phyloP scores from a whole-genome alignment of 352 stramenopile genomes.

The Pythium insidiosum region DNA sequence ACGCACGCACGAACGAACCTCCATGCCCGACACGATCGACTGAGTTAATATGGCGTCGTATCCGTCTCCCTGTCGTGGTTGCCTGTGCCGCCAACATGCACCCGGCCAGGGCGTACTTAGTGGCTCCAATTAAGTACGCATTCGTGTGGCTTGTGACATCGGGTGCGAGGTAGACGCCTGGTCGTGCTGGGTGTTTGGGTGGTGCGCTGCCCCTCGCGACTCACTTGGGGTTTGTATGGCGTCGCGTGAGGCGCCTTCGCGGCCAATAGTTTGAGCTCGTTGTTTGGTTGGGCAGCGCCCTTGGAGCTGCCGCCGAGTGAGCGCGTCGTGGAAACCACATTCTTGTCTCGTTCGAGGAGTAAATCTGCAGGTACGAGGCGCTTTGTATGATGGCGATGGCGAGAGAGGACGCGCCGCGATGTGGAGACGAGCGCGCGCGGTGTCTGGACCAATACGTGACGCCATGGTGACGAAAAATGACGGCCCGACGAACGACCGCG shows the following conservation, averaged over 20 bases:
- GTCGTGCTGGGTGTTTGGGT: conserved; percentile 3
- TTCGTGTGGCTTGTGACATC: background rate
- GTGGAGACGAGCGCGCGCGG: background rate
- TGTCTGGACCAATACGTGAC: no score
- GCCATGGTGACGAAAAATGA: no score
- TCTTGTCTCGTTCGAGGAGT: conserved; percentile 36
- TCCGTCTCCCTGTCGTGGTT: background rate
- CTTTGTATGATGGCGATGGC: conserved; percentile 1
- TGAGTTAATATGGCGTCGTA: background rate
- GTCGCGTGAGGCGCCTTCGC: conserved; percentile 29
- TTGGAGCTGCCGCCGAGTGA: background rate
- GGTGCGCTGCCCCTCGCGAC: conserved; percentile 16
- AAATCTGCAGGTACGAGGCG: conserved; percentile 18
- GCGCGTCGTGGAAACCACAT: conserved; percentile 37
- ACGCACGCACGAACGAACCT: conserved; percentile 5
- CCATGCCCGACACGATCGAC: conserved; percentile 6
- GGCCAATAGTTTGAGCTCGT: conserved; percentile 72
- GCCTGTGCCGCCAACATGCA: no score
- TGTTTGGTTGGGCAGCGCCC: conserved; percentile 7
- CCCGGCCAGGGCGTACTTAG: no score
- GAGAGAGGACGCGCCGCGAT: background rate
- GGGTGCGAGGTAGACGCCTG: background rate
- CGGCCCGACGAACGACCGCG: background rate
- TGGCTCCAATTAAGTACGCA: background rate
- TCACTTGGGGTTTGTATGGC: conserved; percentile 57